Evolutionary conservation across 140 eudicot species (phyloP), one percentile per base, ranked within the genome.

Genomic region (Stevia rebaudiana): DNA sequence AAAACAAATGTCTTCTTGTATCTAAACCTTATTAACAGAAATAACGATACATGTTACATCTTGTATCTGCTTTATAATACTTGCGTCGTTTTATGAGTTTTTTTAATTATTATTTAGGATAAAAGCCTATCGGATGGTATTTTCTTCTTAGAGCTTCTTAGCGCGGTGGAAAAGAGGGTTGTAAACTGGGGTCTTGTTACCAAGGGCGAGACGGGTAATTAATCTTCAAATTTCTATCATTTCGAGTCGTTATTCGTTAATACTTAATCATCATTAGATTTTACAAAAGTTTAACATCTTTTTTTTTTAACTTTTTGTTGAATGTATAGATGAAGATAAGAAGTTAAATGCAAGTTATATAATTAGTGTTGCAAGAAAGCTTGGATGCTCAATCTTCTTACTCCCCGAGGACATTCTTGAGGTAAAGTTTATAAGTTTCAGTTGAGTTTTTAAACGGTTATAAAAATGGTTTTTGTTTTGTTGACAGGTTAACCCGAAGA

Each of bases 121-220:
- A 89, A 86, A 77, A 72, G 50, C 65, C 82, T 89, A 41, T 75
- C 97, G 9, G 71, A 30, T 56, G 97, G 97, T 23, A 68, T 67
- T 36, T 89, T 89, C 86, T 89, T 89, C 73, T 95, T 86, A 30
- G 95, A 89, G 57, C 97, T 86, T 63, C 87, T 89, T 12, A 83
- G 86, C 62, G 81, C 89, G 2, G 97, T 89, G 63, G 81, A 89
- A 68, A 82, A 86, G 40, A 81, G 97, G 77, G 97, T 89, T 60
- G 97, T 89, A 60, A 89, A 86, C 76, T 89, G 97, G 97, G 76
- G 84, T 81, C 88, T 89, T 41, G 92, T 89, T 18, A 89, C 97
- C 58, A 89, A 77, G 69, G 95, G 95, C 0, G 89, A 83, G 46
- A 83, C 79, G 19, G 92, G 97, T 28, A 28, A 28, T n/a, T 89